These are phyloP conservation scores for Eucalyptus microcorys DNA, from an alignment of 345 rosid species.

Conservation along the genomic window DNA sequence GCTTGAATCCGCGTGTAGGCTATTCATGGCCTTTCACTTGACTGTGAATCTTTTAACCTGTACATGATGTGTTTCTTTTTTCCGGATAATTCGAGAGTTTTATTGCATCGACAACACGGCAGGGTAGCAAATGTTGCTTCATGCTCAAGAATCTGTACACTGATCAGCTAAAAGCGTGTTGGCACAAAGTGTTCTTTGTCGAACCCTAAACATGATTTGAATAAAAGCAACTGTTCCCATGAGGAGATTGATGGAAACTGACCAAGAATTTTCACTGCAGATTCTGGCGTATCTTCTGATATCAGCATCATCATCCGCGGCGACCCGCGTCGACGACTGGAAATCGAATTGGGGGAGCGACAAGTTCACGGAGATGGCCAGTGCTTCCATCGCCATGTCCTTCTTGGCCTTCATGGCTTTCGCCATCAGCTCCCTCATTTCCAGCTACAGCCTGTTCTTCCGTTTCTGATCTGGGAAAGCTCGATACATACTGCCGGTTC, in stretches of 20 bases:
- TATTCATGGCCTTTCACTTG: neutral
- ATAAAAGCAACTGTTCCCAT: neutral
- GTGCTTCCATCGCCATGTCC: conserved; percentile 75
- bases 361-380: conserved; percentile 88
- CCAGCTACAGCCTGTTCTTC: conserved; percentile 52
- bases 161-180: neutral
- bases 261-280: conserved; percentile 20
- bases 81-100: neutral
- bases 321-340: conserved; percentile 95
- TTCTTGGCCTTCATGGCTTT: conserved; percentile 72
- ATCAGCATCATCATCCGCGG: conserved; percentile 91
- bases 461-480: neutral
- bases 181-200: neutral
- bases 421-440: conserved; percentile 64
- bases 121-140: neutral
- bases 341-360: conserved; percentile 94
- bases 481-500: neutral
- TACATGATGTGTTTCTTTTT: neutral
- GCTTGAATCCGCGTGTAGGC: neutral
- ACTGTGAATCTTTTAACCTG: neutral
- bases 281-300: conserved; percentile 77
- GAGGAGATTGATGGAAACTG: neutral
- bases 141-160: neutral
- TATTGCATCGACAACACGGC: neutral
- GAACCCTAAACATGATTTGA: neutral